Base-by-base conservation (phyloP, 2,329 filamentous ascomycete species). In the Claviceps humidiphila region DNA sequence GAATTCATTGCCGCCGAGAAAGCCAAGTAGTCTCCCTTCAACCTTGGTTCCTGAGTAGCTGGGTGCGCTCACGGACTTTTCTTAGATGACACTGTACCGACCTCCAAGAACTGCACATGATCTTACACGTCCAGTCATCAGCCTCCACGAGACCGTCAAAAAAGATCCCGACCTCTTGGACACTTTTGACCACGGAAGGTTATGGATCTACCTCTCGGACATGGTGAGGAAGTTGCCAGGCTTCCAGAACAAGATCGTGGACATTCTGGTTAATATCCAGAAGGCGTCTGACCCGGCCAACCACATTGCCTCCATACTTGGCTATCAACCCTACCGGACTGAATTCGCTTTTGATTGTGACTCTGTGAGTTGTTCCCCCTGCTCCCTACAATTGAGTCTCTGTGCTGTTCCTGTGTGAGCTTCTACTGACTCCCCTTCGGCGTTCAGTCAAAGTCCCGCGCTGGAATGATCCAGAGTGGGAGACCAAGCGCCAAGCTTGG, bases 401-500 rank as follows among this genome's bases (percentile, higher is more conserved):
- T 26, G 24, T 6, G 24, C 5, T 26, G 24, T 26, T 26, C 37
- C 8, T 22, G 34, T 39, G 14, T 24, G n/a, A 47, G 38, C 1
- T 48, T 39, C 20, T 24, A 17, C 34, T 5, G 34, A 38, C 34
- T 47, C 46, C 3, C 20, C 3, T 16, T 17, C 6, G 26, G 11
- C n/a, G 22, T 43, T 17, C 41, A 50, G 30, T 50, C 41, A 24
- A 39, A 39, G 30, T 50, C 13, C 49, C 41, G 4, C 34, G 41
- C 4, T 50, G 41, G 7, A 13, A 24, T 26, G 34, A 47, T 46
- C 42, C 49, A 11, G 37, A 41, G 1, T 42, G 49, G 7, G 49
- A 51, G 20, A 22, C 37, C 42, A 51, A 47, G 49, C 34, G 41
- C 9, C 49, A 51, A 30, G 42, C 42, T 8, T 51, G 49, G 49